Evolutionary conservation across 1,139 yeast genomes (phyloP).

Genomic region (Lodderomyces pseudojiufengensis): DNA sequence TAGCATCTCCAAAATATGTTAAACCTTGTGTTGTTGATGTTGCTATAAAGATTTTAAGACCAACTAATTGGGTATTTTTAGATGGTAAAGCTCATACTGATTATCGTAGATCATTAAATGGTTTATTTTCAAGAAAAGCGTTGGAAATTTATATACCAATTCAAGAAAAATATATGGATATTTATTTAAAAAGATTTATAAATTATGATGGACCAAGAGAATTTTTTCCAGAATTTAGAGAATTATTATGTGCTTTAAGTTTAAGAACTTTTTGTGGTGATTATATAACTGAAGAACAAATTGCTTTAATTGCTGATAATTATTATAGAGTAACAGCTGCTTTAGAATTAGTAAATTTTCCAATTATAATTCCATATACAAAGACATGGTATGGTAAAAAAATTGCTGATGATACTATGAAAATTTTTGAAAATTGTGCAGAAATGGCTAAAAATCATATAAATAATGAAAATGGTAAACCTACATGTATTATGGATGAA

Average conservation of each 20-base stretch:
- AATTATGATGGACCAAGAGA: slow-evolving; percentile 59
- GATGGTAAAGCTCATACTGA: slow-evolving; percentile 96
- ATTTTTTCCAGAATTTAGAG: slow-evolving; percentile 92
- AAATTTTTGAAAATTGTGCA: slow-evolving; percentile 83
- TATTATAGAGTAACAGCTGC: slow-evolving; percentile 92
- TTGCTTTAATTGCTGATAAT: slow-evolving; percentile 83
- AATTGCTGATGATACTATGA: slow-evolving; percentile 92
- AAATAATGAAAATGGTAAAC: slow-evolving; percentile 65
- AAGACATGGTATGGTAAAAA: slow-evolving; percentile 97
- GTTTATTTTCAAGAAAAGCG: slow-evolving; percentile 81
- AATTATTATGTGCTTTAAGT: slow-evolving; percentile 90
- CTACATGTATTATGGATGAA: slow-evolving; percentile 89
- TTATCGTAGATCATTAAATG: slow-evolving; percentile 86
- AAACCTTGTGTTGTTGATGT: slow-evolving; percentile 98
- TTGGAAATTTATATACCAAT: slow-evolving; percentile 79
- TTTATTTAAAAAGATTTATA: slow-evolving; percentile 66
- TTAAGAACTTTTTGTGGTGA: slow-evolving; percentile 94
- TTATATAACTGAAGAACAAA: slow-evolving; percentile 87
- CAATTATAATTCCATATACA: slow-evolving; percentile 90
- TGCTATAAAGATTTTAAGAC: slow-evolving; percentile 87
- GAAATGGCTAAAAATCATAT: slow-evolving; percentile 78
- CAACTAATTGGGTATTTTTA: slow-evolving; percentile 94
- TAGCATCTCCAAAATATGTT: slow-evolving; percentile 80
- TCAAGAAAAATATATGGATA: slow-evolving; percentile 79
- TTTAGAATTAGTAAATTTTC: slow-evolving; percentile 93